Evolutionary conservation across 2,329 filamentous ascomycete species (phyloP), one percentile per base, ranked within the genome.

Genomic region (Exophiala dermatitidis): DNA sequence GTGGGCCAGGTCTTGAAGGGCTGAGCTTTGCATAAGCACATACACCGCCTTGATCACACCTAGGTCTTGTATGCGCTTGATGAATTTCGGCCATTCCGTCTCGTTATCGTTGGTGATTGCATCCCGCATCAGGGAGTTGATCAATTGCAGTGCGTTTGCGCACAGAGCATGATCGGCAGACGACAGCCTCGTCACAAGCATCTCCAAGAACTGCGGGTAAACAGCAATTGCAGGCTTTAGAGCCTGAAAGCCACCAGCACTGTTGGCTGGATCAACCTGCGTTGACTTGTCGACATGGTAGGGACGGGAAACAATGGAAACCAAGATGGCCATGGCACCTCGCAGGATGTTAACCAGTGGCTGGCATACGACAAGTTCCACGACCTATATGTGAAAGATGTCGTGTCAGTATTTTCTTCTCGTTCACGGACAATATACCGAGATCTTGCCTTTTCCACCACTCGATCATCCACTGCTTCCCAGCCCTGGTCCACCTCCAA

Each of bases 401-500:
- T 26, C 10, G 52, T 54, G 34, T 50, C 42, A 36, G 31, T 38
- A 48, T 46, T n/a, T 33, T 41, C 34, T 29, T 47, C 44, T 52
- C 43, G 9, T 32, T 26, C 38, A 36, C 12, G 3, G 29, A 31
- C 26, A 28, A 32, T 34, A n/a, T 46, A 36, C 19, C 5, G 30
- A 50, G 43, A 37, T 50, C 50, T 55, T 19, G 65, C 77, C 70
- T 82, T 76, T 67, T 80, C 76, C 54, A 85, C 73, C 54, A 78
- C 65, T 56, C 76, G 72, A 56, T 73, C 68, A 59, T 76, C 74
- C 47, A 78, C 72, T 59, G 71, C 74, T 60, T 97, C 90, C 93
- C 93, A 98, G 54, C 93, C 93, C 80, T 96, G 95, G 72, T 97
- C 93, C 37, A 97, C 86, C 72, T 98, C 93, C 57, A 98, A 77